These are phyloP conservation scores for Forsythia viridissima DNA, from an alignment of 257 asterid species.

Conservation along the genomic window DNA sequence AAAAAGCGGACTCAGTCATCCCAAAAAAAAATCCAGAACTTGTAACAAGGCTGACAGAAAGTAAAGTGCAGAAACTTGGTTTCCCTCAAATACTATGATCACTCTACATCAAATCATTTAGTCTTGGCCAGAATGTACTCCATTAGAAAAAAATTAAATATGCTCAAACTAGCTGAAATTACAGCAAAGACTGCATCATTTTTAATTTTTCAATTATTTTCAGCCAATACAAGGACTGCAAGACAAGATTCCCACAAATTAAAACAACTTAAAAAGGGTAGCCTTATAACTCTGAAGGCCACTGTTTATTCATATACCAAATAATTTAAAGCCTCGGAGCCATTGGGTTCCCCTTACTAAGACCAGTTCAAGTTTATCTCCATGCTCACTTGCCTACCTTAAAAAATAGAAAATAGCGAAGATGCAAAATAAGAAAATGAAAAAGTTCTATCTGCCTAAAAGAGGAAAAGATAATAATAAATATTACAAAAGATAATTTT, in stretches of 20 bases:
- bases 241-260: neutral
- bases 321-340: neutral
- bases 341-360: neutral
- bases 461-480: neutral
- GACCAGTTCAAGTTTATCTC: neutral
- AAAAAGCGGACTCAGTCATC: slow-evolving; percentile 13
- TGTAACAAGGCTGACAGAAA: neutral
- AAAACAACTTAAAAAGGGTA: neutral
- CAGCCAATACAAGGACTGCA: neutral
- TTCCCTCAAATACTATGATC: slow-evolving; percentile 13
- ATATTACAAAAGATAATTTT: too few relatives aligned
- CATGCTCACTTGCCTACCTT: neutral
- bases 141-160: neutral
- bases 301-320: neutral
- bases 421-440: too few relatives aligned
- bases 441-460: neutral
- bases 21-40: slow-evolving; percentile 11
- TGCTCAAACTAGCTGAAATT: slow-evolving; percentile 1
- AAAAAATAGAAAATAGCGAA: neutral
- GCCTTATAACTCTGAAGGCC: slow-evolving; percentile 12
- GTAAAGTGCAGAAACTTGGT: slow-evolving; percentile 17
- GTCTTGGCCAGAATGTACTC: slow-evolving; percentile 5
- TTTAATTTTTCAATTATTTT: neutral
- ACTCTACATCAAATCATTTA: slow-evolving; percentile 5
- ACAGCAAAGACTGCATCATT: neutral